Evolutionary conservation across 148 eudicot species (phyloP).

Genomic region (Silene conica): DNA sequence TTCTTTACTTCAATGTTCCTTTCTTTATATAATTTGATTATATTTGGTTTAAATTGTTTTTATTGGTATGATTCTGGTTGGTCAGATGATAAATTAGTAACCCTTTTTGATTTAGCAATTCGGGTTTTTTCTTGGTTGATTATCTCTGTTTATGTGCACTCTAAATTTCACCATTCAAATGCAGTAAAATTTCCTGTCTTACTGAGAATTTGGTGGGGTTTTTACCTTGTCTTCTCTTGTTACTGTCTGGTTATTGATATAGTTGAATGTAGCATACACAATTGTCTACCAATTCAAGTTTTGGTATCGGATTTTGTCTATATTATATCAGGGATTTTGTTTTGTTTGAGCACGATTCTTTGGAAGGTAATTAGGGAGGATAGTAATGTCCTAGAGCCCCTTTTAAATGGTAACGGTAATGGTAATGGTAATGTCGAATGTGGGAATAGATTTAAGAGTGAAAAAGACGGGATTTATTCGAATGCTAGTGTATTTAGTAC

Average conservation of each 20-base stretch:
- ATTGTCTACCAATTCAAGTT: slow-evolving; percentile 27
- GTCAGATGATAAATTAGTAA: slow-evolving; percentile 41
- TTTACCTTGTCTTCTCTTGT: slow-evolving; percentile 46
- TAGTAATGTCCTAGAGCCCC: slow-evolving; percentile 39
- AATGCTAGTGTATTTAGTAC: slow-evolving; percentile 41
- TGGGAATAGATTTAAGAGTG: slow-evolving; percentile 22
- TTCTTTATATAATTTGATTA: slow-evolving; percentile 32
- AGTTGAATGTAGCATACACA: slow-evolving; percentile 24
- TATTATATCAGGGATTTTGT: slow-evolving; percentile 31
- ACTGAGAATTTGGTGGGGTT: slow-evolving; percentile 67
- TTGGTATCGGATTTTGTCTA: slow-evolving; percentile 45
- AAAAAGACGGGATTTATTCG: slow-evolving; percentile 41
- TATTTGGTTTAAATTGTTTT: slow-evolving; percentile 39
- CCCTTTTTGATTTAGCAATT: slow-evolving; percentile 39
- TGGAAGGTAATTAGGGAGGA: slow-evolving; percentile 27
- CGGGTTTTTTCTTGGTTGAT: slow-evolving; percentile 39
- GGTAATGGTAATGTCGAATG: slow-evolving; percentile 20
- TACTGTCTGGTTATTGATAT: slow-evolving; percentile 48
- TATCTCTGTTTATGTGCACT: slow-evolving; percentile 37
- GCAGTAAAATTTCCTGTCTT: slow-evolving; percentile 42
- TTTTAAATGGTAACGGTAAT: slow-evolving; percentile 48
- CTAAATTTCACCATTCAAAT: slow-evolving; percentile 24
- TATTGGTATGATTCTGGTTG: slow-evolving; percentile 58
- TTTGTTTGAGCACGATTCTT: slow-evolving; percentile 37
- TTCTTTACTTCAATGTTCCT: slow-evolving; percentile 35